phyloP scores from a whole-genome alignment of 257 asterid genomes.

The Echium plantagineum region DNA sequence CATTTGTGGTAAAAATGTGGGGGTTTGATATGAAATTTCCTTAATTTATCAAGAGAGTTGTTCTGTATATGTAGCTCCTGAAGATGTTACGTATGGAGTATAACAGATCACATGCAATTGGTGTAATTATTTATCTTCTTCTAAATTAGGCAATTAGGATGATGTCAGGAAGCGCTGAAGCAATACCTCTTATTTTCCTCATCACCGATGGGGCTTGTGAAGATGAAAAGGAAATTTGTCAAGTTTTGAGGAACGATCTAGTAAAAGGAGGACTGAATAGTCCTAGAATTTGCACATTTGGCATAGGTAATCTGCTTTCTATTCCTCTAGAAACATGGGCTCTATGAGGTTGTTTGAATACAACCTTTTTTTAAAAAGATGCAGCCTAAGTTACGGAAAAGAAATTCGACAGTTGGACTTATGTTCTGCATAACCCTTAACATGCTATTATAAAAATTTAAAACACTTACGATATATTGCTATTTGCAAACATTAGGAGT shows the following conservation, averaged over 20 bases:
- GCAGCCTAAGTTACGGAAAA: neutral
- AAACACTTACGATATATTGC: too few relatives aligned
- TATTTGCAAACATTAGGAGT: too few relatives aligned
- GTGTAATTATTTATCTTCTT: slow-evolving; percentile 4
- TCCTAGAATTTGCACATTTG: slow-evolving; percentile 78
- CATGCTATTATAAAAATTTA: neutral
- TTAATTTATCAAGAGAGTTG: neutral
- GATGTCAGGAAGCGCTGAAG: slow-evolving; percentile 37
- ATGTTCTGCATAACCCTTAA: neutral
- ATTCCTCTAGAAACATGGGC: slow-evolving; percentile 2
- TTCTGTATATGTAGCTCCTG: neutral
- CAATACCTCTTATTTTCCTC: slow-evolving; percentile 49
- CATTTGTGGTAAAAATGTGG: neutral
- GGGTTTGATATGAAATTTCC: neutral
- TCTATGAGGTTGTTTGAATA: neutral
- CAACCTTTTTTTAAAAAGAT: neutral
- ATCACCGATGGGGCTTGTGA: slow-evolving; percentile 84
- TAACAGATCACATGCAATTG: neutral
- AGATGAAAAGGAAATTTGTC: slow-evolving; percentile 67
- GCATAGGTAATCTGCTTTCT: slow-evolving; percentile 43
- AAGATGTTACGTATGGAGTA: neutral
- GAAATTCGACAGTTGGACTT: too few relatives aligned
- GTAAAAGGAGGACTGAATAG: slow-evolving; percentile 38
- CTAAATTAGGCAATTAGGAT: slow-evolving; percentile 56
- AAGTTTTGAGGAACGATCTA: slow-evolving; percentile 29